Base-by-base conservation (phyloP, 2,329 filamentous ascomycete species). In the Mycocentrospora acerina region DNA sequence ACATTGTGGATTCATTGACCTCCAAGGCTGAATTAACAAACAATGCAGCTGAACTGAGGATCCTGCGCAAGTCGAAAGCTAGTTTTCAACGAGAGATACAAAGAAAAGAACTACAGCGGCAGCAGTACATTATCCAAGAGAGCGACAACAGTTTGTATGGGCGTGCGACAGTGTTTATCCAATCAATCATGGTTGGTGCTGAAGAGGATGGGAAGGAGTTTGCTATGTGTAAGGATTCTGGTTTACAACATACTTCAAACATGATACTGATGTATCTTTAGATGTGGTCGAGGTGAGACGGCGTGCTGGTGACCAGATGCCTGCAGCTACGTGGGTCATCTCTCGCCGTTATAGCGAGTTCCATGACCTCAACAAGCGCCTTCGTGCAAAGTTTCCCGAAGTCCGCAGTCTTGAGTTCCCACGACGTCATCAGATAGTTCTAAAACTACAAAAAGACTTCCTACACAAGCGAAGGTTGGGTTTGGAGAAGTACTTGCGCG, bases 71-170 rank as follows among this genome's bases (percentile, higher is more conserved):
- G 66, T 96, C 90, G 1, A 95, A 93, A 66, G 85, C 90, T 22
- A 98, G 93, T 66, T 72, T 98, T 40, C 87, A 95, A 59, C 80
- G 93, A 51, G 93, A 98, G 66, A 90, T 97, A 37, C 81, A 89
- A 40, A 83, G 90, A 24, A 98, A 97, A 64, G 91, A 97, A 67
- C 79, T 98, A 59, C 93, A 98, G 64, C 81, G 90, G 35, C 93
- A 95, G 66, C 94, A 98, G 64, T 98, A 98, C 56, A 88, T 95
- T 30, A 83, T 97, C 7, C 93, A 98, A 68, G 93, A 98, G 68
- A 96, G 90, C 60, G 94, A 98, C 64, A 98, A 95, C 66, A 95
- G 90, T 65, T 75, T 98, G 16, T 97, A 95, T 59, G 93, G 93
- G 2, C 86, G 91, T 13, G 91, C 93, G 2, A 88, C 83, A 0